Percentiles rank a stretch among this genome's conserved stretches.
Conservation (phyloP, 2,329 filamentous ascomycete genomes). For the Exophiala sp. region DNA sequence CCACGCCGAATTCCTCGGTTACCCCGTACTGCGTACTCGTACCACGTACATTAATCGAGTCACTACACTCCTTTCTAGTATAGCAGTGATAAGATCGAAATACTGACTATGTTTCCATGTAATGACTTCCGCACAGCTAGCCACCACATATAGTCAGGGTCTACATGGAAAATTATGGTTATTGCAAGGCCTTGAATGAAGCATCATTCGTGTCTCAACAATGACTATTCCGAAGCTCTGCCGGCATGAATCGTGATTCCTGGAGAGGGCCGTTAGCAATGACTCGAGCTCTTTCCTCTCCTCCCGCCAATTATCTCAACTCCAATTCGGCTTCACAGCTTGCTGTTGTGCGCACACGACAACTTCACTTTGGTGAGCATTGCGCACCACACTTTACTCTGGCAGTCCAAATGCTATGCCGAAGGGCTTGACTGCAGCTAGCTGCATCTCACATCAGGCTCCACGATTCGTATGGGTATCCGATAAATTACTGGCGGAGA, state of each 20-base stretch:
- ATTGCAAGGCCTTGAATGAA: no score
- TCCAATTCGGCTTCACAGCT: neutral
- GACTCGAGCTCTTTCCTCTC: neutral
- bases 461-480: conserved; percentile 40
- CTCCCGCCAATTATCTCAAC: neutral
- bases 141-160: neutral
- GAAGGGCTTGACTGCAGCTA: conserved; percentile 18
- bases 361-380: neutral
- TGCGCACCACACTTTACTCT: no score
- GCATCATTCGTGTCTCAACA: no score
- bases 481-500: conserved; percentile 43
- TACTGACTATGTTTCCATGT: no score
- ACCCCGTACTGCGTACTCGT: no score
- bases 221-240: neutral
- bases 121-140: no score
- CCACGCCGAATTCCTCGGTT: no score
- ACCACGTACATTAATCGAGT: no score
- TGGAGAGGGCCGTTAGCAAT: neutral
- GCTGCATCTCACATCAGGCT: conserved; percentile 18
- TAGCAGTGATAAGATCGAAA: no score
- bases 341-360: neutral
- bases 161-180: no score
- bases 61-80: no score
- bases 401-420: conserved; percentile 25
- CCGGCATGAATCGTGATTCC: neutral